Percentiles rank a stretch among this genome's conserved stretches.
phyloP scores from a whole-genome alignment of 1,284 basidiomycete species.

The Fistulina hepatica region DNA sequence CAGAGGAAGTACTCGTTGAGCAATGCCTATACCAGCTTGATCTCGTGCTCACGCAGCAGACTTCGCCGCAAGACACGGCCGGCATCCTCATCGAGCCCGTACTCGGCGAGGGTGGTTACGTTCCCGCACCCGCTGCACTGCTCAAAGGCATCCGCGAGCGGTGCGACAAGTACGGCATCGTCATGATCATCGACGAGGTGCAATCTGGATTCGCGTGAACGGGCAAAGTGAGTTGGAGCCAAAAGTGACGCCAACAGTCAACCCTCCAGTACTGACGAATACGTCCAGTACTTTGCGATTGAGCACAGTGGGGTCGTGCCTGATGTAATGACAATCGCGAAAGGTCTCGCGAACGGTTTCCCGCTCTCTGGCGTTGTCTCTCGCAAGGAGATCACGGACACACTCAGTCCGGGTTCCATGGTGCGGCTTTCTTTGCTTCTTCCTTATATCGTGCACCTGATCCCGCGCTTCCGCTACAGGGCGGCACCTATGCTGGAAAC shows the following conservation, averaged over 20 bases:
- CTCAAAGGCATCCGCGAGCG: conserved; percentile 70
- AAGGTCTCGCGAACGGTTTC: conserved; percentile 93
- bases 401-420: conserved; percentile 72
- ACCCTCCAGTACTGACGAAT: too few species aligned
- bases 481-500: conserved; percentile 87
- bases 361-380: conserved; percentile 83
- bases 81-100: conserved; percentile 90
- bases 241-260: too few species aligned
- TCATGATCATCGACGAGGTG: conserved; percentile 81
- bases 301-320: conserved; percentile 76
- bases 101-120: conserved; percentile 90
- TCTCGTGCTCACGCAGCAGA: conserved; percentile 77
- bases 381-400: conserved; percentile 74
- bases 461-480: conserved; percentile 31
- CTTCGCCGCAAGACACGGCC: conserved; percentile 77
- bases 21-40: conserved; percentile 76
- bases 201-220: conserved; percentile 88
- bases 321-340: conserved; percentile 85
- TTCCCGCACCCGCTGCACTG: conserved; percentile 77
- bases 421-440: conserved; percentile 26
- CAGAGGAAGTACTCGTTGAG: conserved; percentile 54
- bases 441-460: conserved; percentile 6
- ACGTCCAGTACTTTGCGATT: too few species aligned
- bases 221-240: conserved; percentile 52
- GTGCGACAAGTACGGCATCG: conserved; percentile 80